Conservation (phyloP, 768 basidiomycete species). For the Termitomyces sp. region DNA sequence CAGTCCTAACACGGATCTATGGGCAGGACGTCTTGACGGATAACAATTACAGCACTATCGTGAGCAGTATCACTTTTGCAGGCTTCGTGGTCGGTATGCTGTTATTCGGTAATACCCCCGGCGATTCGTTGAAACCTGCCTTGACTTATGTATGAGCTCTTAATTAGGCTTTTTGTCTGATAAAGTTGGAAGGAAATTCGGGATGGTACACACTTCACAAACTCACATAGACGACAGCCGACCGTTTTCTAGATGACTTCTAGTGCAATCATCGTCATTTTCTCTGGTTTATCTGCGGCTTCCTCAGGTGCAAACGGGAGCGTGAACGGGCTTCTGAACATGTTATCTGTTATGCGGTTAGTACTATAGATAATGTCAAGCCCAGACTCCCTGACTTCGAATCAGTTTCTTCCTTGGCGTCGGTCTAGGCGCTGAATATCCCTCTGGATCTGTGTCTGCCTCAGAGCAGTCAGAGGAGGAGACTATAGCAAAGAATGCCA, state of each 20-base stretch:
- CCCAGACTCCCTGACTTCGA: neutral
- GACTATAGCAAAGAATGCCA: constrained; percentile 66
- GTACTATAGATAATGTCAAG: constrained; percentile 10
- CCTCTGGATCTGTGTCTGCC: constrained; percentile 82
- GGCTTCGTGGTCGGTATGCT: constrained; percentile 84
- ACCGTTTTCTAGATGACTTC: constrained; percentile 58
- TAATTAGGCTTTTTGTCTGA: constrained; percentile 62
- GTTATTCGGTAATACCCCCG: constrained; percentile 41
- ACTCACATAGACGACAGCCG: neutral
- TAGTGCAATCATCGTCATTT: constrained; percentile 74
- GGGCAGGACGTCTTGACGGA: constrained; percentile 41
- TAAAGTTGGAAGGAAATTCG: constrained; percentile 79
- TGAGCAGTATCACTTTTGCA: constrained; percentile 71
- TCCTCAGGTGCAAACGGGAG: constrained; percentile 71
- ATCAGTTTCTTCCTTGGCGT: constrained; percentile 79
- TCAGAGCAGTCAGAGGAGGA: constrained; percentile 86
- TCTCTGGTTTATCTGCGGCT: constrained; percentile 76
- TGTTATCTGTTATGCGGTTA: constrained; percentile 75
- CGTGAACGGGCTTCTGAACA: constrained; percentile 60
- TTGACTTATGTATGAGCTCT: neutral
- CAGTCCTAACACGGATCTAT: constrained; percentile 69
- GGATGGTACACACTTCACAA: constrained; percentile 51
- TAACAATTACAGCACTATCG: constrained; percentile 54
- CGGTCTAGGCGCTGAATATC: constrained; percentile 85
- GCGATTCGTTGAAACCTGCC: neutral